Base-by-base conservation (phyloP, 2,329 filamentous ascomycete genomes). In the Neofusicoccum umdonicola region DNA sequence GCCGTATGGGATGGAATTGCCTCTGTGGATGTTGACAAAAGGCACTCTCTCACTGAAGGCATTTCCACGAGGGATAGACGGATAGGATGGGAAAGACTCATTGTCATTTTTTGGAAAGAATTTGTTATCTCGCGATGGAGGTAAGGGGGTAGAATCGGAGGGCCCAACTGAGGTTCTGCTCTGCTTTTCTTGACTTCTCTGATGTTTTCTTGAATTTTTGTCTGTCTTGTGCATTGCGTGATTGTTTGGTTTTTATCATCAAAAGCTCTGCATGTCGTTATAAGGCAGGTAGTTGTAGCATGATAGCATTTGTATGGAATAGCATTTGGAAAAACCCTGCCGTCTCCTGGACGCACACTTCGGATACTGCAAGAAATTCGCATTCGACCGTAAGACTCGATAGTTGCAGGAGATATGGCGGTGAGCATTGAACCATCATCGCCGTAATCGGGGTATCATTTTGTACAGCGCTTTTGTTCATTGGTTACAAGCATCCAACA, bases 51-150 rank as follows among this genome's bases (percentile, higher is more conserved):
- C 27, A 19, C 15, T 27, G 19, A 44, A n/a, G 37, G 52, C 12
- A 5, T 15, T 15, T 27, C 22, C 47, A 47, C 12, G 56, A 19
- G 54, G 54, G 27, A 47, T 60, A 60, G 56, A 60, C n/a, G 54
- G 51, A 4, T 27, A 17, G 56, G 56, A 44, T 7, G n/a, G 41
- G 41, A 60, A 60, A 47, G 42, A 60, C 27, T 60, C 17, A 22
- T 57, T 57, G 22, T 17, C 31, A 31, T 31, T 31, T 50, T 37
- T 56, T 60, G 27, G 56, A 37, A 60, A 60, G 56, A 47, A 60
- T 60, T 60, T 57, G 37, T 44, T 22, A 47, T 47, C 39, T 13
- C 42, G 19, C 27, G 42, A 35, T 13, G 41, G 27, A 60, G 31
- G n/a, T 9, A 9, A 47, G 41, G 27, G 41, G 31, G 41, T 41